phyloP scores from a whole-genome alignment of 2,329 filamentous ascomycete genomes.

The Ambrosiella xylebori region DNA sequence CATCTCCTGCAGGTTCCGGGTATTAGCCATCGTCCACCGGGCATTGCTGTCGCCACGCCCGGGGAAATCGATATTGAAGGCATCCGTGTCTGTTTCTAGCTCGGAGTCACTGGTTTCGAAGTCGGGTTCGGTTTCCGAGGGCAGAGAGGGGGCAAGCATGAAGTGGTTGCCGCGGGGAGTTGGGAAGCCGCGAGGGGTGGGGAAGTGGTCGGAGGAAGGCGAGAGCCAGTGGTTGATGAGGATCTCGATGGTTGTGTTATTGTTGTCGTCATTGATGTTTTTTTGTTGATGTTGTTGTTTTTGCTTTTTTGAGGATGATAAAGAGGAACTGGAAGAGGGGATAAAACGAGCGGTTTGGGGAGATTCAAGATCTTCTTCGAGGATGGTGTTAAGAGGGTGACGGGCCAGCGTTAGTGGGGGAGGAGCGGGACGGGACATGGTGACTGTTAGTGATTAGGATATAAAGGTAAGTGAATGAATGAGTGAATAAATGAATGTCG shows the following conservation, averaged over 20 bases:
- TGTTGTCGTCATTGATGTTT: background rate
- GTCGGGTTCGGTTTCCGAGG: constrained; percentile 32
- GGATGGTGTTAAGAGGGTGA: constrained; percentile 47
- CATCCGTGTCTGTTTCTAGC: no score
- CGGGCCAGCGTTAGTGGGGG: constrained; percentile 33
- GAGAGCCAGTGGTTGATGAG: constrained; percentile 42
- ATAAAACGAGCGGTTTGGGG: no score
- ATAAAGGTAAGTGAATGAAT: no score
- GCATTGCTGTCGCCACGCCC: constrained; percentile 22
- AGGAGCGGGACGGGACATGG: background rate
- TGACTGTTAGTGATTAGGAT: no score
- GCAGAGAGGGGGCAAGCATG: constrained; percentile 43
- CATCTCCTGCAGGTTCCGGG: background rate
- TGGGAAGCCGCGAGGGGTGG: constrained; percentile 35
- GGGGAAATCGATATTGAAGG: no score
- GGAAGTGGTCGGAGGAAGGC: constrained; percentile 45
- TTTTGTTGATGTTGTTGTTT: no score
- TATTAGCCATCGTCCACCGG: background rate
- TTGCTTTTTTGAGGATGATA: no score
- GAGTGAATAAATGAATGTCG: no score
- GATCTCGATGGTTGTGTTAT: constrained; percentile 22
- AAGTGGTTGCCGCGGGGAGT: constrained; percentile 52
- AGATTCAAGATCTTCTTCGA: constrained; percentile 30
- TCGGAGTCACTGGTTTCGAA: constrained; percentile 30
- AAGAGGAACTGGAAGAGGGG: background rate